Evolutionary conservation across 139 green algal species (phyloP).

Genomic region (Chlorella sp.): DNA sequence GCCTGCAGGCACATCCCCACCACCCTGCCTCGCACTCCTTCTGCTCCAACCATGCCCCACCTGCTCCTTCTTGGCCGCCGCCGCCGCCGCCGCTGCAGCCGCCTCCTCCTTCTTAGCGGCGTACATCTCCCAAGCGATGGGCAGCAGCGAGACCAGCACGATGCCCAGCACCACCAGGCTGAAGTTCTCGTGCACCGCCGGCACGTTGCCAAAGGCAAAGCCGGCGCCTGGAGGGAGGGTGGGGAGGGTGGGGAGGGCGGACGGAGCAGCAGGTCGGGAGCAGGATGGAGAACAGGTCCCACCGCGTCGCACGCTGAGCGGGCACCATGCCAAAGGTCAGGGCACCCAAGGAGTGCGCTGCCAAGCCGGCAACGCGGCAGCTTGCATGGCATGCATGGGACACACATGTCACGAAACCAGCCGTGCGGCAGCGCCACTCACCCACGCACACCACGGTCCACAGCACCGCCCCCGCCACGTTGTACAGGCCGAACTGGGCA

Average conservation of each 20-base stretch:
- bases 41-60: not conserved
- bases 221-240: conserved; percentile 48
- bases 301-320: too few relatives aligned
- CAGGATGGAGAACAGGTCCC: not conserved
- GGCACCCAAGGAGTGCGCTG: too few relatives aligned
- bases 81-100: not conserved
- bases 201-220: conserved; percentile 92
- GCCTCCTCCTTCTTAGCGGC: conserved; percentile 13
- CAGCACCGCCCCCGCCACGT: conserved; percentile 84
- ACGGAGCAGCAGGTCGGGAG: not conserved
- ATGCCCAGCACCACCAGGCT: conserved; percentile 88
- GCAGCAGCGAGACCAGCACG: conserved; percentile 81
- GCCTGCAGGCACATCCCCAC: too few relatives aligned
- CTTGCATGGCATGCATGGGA: too few relatives aligned
- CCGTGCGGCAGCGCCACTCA: not conserved
- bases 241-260: not conserved
- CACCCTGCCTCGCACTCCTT: too few relatives aligned
- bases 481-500: conserved; percentile 81
- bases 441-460: conserved; percentile 84
- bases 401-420: too few relatives aligned
- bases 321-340: too few relatives aligned
- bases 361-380: too few relatives aligned
- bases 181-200: conserved; percentile 92
- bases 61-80: not conserved
- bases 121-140: conserved; percentile 75